phyloP scores from a whole-genome alignment of 768 basidiomycete genomes.

The Boletus rufocinnamomeus region DNA sequence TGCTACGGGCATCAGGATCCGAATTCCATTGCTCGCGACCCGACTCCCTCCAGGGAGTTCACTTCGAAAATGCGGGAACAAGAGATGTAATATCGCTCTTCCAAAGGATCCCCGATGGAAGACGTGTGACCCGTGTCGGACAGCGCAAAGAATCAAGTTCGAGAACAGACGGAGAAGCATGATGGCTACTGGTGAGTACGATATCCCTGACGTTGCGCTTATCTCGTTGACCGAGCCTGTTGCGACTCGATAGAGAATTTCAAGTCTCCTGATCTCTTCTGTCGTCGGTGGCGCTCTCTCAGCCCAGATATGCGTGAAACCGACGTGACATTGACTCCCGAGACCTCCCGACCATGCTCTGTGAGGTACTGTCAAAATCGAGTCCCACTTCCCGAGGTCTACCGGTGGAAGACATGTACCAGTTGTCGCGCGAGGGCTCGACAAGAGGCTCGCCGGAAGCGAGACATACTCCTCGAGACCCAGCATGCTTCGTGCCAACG shows the following conservation, averaged over 20 bases:
- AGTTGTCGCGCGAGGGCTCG: constrained; percentile 36
- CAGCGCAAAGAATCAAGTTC: constrained; percentile 33
- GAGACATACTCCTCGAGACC: neutral
- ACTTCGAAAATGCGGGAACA: constrained; percentile 35
- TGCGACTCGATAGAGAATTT: constrained; percentile 2
- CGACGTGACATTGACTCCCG: neutral
- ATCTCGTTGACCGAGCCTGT: constrained; percentile 13
- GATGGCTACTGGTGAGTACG: constrained; percentile 12
- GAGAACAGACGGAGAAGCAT: constrained; percentile 14
- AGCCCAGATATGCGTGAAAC: constrained; percentile 1
- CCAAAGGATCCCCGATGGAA: constrained; percentile 41
- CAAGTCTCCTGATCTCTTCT: neutral
- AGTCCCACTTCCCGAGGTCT: constrained; percentile 40
- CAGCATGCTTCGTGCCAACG: too few species aligned
- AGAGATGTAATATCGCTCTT: constrained; percentile 38
- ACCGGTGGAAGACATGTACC: constrained; percentile 44
- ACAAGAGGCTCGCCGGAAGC: constrained; percentile 1
- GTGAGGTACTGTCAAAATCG: constrained; percentile 37
- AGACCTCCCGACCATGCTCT: constrained; percentile 42
- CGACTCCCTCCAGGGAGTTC: constrained; percentile 12
- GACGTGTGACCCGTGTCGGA: constrained; percentile 44
- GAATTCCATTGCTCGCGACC: constrained; percentile 23
- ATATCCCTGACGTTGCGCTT: constrained; percentile 1
- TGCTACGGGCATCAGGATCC: constrained; percentile 18
- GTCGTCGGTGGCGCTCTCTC: constrained; percentile 11